These are phyloP conservation scores for Coix lacrymajobi DNA, from an alignment of 176 grass and related monocot genomes.

Conservation along the genomic window DNA sequence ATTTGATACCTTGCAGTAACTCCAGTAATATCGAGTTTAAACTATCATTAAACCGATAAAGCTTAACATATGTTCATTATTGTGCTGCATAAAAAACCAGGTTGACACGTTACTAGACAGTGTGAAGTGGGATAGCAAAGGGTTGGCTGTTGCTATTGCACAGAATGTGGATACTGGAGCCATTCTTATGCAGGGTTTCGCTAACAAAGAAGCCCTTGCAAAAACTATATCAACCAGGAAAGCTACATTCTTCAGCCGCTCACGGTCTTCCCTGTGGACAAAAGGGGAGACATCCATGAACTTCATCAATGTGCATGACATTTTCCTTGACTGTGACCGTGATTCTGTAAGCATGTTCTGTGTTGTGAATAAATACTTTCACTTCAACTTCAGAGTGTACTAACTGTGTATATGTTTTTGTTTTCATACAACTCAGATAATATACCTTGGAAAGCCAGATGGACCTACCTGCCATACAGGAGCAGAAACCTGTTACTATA, in stretches of 20 bases:
- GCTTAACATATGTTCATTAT: neutral
- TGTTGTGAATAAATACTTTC: neutral
- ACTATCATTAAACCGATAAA: neutral
- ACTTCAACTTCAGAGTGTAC: neutral
- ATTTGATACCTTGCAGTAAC: too few relatives aligned
- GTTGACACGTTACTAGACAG: constrained; percentile 53
- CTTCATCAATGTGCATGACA: constrained; percentile 87
- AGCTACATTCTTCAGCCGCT: constrained; percentile 91
- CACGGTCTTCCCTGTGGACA: constrained; percentile 72
- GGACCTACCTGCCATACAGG: constrained; percentile 97
- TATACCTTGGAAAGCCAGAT: constrained; percentile 89
- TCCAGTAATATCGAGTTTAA: neutral
- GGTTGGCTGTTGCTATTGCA: constrained; percentile 79
- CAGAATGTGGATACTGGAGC: constrained; percentile 86
- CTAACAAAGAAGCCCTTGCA: constrained; percentile 65
- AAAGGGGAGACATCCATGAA: constrained; percentile 97
- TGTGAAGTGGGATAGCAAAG: constrained; percentile 89
- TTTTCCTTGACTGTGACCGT: constrained; percentile 81
- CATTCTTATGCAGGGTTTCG: constrained; percentile 97
- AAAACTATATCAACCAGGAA: constrained; percentile 67
- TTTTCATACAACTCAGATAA: constrained; percentile 50
- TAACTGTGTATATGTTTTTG: neutral
- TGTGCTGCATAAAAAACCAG: constrained; percentile 15
- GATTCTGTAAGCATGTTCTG: constrained; percentile 73
- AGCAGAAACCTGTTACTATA: constrained; percentile 80